Evolutionary conservation across 2,329 filamentous ascomycete species (phyloP), one percentile per base, ranked within the genome.

Genomic region (Stagonosporopsis vannaccii): DNA sequence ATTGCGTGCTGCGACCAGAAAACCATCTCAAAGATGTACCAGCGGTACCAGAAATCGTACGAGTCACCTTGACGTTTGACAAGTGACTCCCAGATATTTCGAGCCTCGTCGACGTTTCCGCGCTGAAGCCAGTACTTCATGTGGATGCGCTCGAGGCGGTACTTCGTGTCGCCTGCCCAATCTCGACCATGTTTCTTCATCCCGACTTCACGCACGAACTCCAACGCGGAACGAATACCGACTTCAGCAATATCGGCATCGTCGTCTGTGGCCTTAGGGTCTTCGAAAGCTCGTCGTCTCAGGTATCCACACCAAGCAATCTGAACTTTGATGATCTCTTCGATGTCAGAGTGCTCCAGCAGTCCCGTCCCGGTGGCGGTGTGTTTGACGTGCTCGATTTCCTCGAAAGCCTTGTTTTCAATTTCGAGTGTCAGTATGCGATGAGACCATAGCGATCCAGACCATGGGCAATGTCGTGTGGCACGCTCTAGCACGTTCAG

Each of bases 281-380:
- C 81, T 56, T 87, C 82, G 79, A 96, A 92, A 17, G 94, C 92
- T 44, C 88, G 88, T 22, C 95, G 89, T 63, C 94, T 92, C 19
- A 99, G 83, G 66, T 94, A 98, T 45, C 92, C 92, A 71, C 94
- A 97, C 95, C 95, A 99, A 0, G 93, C 90, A 49, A 91, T 87
- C 70, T 97, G 92, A 70, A 98, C 91, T 67, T 96, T 92, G 56
- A 98, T 85, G 28, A 97, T 87, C 63, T 93, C 90, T 45, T 92
- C 87, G 83, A 97, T 89, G 22, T 92, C 93, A 59, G 92, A 88
- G 60, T 90, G 88, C 72, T 96, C 92, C 5, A 98, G 82, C 37
- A 96, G 82, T 8, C 92, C 89, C 46, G 91, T 92, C 69, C 89
- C 91, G 0, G 93, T 98, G 6, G 95, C 95, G 39, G 88, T 88